Base-by-base conservation (phyloP, 1,139 yeast genomes). In the Kazachstania sp. region DNA sequence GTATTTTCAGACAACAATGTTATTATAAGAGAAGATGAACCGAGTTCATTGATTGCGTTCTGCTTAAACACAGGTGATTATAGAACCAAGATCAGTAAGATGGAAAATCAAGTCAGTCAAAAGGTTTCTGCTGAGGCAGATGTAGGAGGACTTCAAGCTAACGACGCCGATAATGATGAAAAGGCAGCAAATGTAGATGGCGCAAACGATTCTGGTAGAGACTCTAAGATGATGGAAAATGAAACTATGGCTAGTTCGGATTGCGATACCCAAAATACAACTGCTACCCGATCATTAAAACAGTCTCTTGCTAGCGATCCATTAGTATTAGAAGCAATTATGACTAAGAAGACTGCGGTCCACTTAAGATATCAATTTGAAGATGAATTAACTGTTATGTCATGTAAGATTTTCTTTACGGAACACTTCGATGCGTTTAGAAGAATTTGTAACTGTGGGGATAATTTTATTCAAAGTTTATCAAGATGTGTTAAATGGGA, bases 391-490 rank as follows among this genome's bases (percentile, higher is more conserved):
- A 86, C 95, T 0, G 78, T 77, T 23, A 73, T 92, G 54, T 85
- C 96, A 4, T 94, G 98, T 66, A 92, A 92, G 66, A 85, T 94
- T 7, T 94, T 92, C 62, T 94, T 85, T 69, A 86, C 95, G 4
- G 98, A 90, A 59, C 98, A 94, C 63, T 94, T 94, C 69, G 97
- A 90, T 61, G 97, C 97, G 0, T 81, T 94, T 55, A 72, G 98
- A 50, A 74, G 78, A 50, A 82, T 86, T 19, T 90, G 97, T 70
- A 90, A 87, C 0, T 79, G 84, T 51, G 81, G 82, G 49, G 83
- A 78, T 4, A 77, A 77, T 54, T 92, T 83, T 56, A 79, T 92
- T 39, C 96, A 88, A 63, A 87, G 97, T 64, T 74, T 94, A 48
- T 83, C 97, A 13, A 70, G 98, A 52, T 92, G 99, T 68, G 78